A percentile compares a stretch with the other conserved stretches of the same genome.
phyloP scores from a whole-genome alignment of 805 yeast species.

The Ogataea siamensis region DNA sequence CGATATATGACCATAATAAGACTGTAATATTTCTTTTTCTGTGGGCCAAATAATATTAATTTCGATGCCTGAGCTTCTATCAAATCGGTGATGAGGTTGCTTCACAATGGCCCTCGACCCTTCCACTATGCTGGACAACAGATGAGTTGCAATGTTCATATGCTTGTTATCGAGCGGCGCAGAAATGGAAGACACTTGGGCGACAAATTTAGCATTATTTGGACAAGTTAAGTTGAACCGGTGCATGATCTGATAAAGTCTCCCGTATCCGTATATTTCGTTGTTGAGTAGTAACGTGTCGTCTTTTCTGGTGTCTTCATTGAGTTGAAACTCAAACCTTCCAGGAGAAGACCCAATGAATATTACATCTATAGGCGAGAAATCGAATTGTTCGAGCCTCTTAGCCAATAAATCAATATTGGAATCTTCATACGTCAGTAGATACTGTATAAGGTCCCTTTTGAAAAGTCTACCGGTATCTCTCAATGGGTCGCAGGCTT shows the following conservation, averaged over 20 bases:
- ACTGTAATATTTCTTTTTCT: slow-evolving; percentile 23
- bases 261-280: slow-evolving; percentile 46
- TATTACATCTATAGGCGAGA: slow-evolving; percentile 46
- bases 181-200: slow-evolving; percentile 51
- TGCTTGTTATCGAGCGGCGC: slow-evolving; percentile 38
- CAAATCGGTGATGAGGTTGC: slow-evolving; percentile 16
- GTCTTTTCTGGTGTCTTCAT: slow-evolving; percentile 11
- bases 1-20: slow-evolving; percentile 23
- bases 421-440: slow-evolving; percentile 40
- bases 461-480: slow-evolving; percentile 40
- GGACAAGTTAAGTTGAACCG: slow-evolving; percentile 31
- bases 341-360: slow-evolving; percentile 59
- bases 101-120: slow-evolving; percentile 27
- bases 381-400: slow-evolving; percentile 39
- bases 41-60: slow-evolving; percentile 38
- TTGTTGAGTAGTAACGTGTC: not conserved
- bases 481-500: slow-evolving; percentile 5
- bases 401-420: slow-evolving; percentile 31
- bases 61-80: slow-evolving; percentile 11
- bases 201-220: slow-evolving; percentile 33
- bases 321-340: slow-evolving; percentile 19
- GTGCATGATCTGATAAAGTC: slow-evolving; percentile 40
- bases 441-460: slow-evolving; percentile 42
- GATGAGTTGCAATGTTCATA: slow-evolving; percentile 45
- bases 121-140: slow-evolving; percentile 45